Evolutionary conservation across 1,139 yeast genomes (phyloP), one percentile per base, ranked within the genome.

Genomic region (Spathaspora sp.): DNA sequence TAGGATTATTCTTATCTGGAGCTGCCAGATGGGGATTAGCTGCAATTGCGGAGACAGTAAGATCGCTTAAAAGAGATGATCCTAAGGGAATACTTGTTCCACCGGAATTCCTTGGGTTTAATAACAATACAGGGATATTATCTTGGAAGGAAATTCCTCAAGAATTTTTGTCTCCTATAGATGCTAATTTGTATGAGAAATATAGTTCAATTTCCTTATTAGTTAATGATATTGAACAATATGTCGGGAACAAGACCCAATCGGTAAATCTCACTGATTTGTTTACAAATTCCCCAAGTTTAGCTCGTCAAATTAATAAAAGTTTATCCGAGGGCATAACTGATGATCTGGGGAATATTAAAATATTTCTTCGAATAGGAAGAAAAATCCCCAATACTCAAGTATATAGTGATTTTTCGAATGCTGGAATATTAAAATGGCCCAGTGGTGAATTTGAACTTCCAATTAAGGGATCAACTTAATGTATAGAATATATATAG

Each of bases 11-110:
- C 47, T 74, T 90, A 7, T 86, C 93, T 18, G 99, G 99, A 0
- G 82, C 89, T 2, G 83, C 96, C 0, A 73, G 95, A 49, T 91
- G 99, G 99, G 97, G 95, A 45, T 83, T 86, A 58, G 98, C 95
- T 2, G 84, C 96, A 18, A 83, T 91, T 48, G 82, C 87, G 1
- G 97, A 91, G 59, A 89, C 97, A 0, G 78, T 78, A 41, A 68
- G 75, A 10, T 78, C 89, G 11, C 65, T 90, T 42, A 66, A 82
- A 50, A 70, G 97, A 54, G 86, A 86, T 24, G 97, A 89, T 54
- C 96, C 96, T 0, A 72, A 80, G 39, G 87, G 86, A 0, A 73
- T 66, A 10, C 60, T 81, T 7, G 54, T 65, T n/a, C 95, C 96
- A 0, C 55, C 55, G 1, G 72, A 85, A 45, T 33, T 60, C 0